A percentile compares a stretch with the other conserved stretches of the same genome.
Evolutionary conservation across 176 grass and related monocot species (phyloP).

Genomic region (Juncus inflexus): DNA sequence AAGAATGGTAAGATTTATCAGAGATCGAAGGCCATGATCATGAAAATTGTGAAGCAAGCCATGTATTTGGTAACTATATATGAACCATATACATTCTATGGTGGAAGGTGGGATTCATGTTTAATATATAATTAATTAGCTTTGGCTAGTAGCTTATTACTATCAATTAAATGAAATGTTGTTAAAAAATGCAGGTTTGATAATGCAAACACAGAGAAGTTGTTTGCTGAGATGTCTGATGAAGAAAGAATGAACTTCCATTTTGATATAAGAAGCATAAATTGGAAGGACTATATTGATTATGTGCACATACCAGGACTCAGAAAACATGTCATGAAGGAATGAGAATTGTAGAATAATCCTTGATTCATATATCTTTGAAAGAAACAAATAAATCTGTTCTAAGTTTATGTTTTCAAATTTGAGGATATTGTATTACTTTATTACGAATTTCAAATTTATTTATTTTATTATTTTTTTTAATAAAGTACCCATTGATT

Average conservation of each 20-base stretch:
- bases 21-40: constrained; percentile 41
- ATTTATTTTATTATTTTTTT: too few relatives aligned
- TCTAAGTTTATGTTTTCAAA: too few relatives aligned
- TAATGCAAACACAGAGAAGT: constrained; percentile 51
- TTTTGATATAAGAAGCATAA: constrained; percentile 66
- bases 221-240: constrained; percentile 61
- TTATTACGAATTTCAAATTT: too few relatives aligned
- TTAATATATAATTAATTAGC: too few relatives aligned
- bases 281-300: constrained; percentile 83
- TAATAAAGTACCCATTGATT: too few relatives aligned
- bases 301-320: constrained; percentile 87
- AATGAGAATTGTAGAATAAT: too few relatives aligned
- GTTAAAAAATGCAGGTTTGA: constrained; percentile 64
- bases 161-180: not conserved
- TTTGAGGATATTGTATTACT: too few relatives aligned
- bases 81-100: constrained; percentile 88
- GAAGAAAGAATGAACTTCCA: constrained; percentile 58
- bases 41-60: constrained; percentile 69
- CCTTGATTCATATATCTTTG: too few relatives aligned
- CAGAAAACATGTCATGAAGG: constrained; percentile 81
- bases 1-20: constrained; percentile 24
- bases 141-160: too few relatives aligned
- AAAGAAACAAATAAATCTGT: too few relatives aligned
- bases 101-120: constrained; percentile 44
- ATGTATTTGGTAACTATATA: constrained; percentile 76